A percentile compares a stretch with the other conserved stretches of the same genome.
Evolutionary conservation across 140 eudicot genomes (phyloP).

Genomic region (Anethum foeniculum): DNA sequence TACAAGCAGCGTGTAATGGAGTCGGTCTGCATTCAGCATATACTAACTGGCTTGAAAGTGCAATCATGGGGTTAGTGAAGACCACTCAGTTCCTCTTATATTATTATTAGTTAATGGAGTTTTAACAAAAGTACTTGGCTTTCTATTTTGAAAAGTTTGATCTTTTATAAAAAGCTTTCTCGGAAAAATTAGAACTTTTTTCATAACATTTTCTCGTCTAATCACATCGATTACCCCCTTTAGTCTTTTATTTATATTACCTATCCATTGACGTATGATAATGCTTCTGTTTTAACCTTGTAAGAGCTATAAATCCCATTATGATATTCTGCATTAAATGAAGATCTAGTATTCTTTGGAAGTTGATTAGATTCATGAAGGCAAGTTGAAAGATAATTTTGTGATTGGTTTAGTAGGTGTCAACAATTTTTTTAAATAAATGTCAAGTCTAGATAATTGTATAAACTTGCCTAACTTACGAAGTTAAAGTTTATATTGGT

Average conservation of each 20-base stretch:
- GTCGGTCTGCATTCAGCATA: slow-evolving; percentile 50
- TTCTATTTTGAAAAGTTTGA: too few relatives aligned
- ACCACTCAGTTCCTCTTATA: not conserved
- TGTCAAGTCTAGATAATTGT: not conserved
- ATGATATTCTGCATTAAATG: not conserved
- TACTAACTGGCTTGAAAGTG: slow-evolving; percentile 66
- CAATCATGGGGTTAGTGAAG: slow-evolving; percentile 53
- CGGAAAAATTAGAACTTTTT: too few relatives aligned
- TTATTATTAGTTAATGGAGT: too few relatives aligned
- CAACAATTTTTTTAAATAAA: not conserved
- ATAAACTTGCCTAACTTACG: too few relatives aligned
- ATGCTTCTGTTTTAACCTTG: not conserved
- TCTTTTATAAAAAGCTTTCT: not conserved
- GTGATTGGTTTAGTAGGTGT: not conserved
- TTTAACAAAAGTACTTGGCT: not conserved
- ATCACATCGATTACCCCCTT: not conserved
- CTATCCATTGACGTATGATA: not conserved
- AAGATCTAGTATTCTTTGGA: not conserved
- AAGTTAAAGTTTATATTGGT: not conserved
- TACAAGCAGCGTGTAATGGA: slow-evolving; percentile 25
- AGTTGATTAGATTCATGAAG: not conserved
- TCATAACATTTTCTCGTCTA: not conserved
- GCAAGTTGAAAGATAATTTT: not conserved
- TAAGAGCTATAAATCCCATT: not conserved
- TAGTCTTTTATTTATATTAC: not conserved